phyloP scores from a whole-genome alignment of 2,329 filamentous ascomycete species.

The Stemphylium vesicarium region DNA sequence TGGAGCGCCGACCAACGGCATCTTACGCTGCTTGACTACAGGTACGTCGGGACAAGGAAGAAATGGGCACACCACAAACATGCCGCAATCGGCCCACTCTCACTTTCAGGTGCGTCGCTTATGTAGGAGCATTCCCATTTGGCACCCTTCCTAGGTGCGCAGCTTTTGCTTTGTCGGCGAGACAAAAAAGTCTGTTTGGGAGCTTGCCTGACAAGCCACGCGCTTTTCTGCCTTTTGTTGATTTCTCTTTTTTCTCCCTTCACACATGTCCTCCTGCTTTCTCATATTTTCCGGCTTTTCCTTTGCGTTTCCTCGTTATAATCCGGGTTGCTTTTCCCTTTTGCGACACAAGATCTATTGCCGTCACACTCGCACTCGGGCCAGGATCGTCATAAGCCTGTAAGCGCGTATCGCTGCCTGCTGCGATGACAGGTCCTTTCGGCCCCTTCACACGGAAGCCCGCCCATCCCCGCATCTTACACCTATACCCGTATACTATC shows the following conservation, averaged over 20 bases:
- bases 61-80: background rate
- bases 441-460: too few species aligned
- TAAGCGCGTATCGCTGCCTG: constrained; percentile 13
- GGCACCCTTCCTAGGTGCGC: background rate
- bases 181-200: background rate
- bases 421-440: background rate
- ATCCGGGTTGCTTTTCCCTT: constrained; percentile 10
- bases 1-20: constrained; percentile 19
- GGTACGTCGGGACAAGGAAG: constrained; percentile 1
- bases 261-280: background rate
- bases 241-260: constrained; percentile 5
- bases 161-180: constrained; percentile 10
- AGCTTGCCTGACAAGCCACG: background rate
- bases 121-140: background rate
- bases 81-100: constrained; percentile 1
- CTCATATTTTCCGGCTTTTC: background rate
- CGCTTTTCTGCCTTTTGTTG: constrained; percentile 1
- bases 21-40: constrained; percentile 8
- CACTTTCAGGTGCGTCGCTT: constrained; percentile 4
- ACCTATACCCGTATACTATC: too few species aligned
- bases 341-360: constrained; percentile 13
- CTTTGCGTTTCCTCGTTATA: constrained; percentile 7
- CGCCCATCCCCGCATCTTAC: too few species aligned
- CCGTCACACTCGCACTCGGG: constrained; percentile 11
- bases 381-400: background rate